Evolutionary conservation across 495 filamentous ascomycete species (phyloP), one percentile per base, ranked within the genome.

Genomic region (Penicillium flavigenum): DNA sequence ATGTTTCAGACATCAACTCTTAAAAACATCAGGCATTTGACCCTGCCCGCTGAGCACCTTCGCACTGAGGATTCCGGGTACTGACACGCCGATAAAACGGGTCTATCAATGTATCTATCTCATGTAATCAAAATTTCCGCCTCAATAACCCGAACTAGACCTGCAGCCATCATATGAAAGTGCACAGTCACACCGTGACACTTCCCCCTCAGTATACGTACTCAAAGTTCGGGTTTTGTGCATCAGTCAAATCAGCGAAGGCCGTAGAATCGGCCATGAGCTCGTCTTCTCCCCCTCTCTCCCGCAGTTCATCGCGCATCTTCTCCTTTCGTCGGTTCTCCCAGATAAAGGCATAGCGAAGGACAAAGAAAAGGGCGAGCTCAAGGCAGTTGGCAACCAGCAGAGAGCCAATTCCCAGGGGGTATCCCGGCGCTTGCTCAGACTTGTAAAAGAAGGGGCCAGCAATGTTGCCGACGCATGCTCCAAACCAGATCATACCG

Each of bases 381-480:
- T 80, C 75, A 17, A 77, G 56, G 31, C 78, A 68, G 60, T 83
- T 78, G 12, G 75, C 71, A 14, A 83, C 76, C 24, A 86, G 75
- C 69, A 85, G 77, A 1, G 76, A 78, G 62, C 80, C 77, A 24
- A 85, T 80, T 0, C 81, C 83, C 24, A 83, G 63, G 1, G 66
- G 56, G 52, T 85, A 85, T 71, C 31, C 63, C 44, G 62, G 81
- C 63, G 52, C 67, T 54, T 85, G 79, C 6, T 67, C 62, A 4
- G 72, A 69, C 54, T 76, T 79, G 67, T 81, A 83, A 61, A 84
- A 84, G 68, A 83, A 83, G 2, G 83, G 83, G 0, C 81, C 78
- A 3, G 76, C 71, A 26, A 82, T 78, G 47, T 79, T 79, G 9
- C 74, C 76, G 29, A 64, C 66, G 48, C 76, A 79, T 4, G 73